Conservation (phyloP, 2,329 filamentous ascomycete species). For the Xylariaceae sp. region DNA sequence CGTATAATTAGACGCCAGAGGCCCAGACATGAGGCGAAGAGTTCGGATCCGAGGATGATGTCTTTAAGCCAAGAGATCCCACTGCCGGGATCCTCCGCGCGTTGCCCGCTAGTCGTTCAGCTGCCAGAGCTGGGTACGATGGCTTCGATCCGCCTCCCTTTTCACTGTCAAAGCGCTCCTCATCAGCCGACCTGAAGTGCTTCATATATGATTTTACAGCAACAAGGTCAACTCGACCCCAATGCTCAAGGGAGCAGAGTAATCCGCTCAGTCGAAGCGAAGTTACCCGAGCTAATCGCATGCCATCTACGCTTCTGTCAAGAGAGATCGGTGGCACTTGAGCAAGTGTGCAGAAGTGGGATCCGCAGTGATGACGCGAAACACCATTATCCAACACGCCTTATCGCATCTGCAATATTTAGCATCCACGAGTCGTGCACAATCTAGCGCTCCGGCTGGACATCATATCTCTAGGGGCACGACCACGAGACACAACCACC, state of each 20-base stretch:
- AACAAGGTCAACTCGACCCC: conserved; percentile 22
- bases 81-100: too few relatives aligned
- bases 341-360: too few relatives aligned
- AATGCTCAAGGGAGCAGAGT: conserved; percentile 30
- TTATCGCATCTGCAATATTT: too few relatives aligned
- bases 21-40: too few relatives aligned
- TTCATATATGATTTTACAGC: conserved; percentile 37
- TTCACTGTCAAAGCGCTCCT: conserved; percentile 26
- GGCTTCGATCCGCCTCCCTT: conserved; percentile 18
- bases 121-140: conserved; percentile 15
- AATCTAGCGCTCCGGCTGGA: neutral
- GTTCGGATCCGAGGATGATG: too few relatives aligned
- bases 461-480: conserved; percentile 55
- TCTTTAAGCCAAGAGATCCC: too few relatives aligned
- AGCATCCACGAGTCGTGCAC: too few relatives aligned
- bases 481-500: conserved; percentile 83
- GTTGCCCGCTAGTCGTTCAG: too few relatives aligned
- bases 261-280: conserved; percentile 29
- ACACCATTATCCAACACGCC: too few relatives aligned
- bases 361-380: too few relatives aligned
- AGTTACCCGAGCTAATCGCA: conserved; percentile 27
- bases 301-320: conserved; percentile 45
- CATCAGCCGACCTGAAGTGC: conserved; percentile 33
- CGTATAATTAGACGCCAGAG: too few relatives aligned
- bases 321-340: conserved; percentile 39